These are phyloP conservation scores for Caryopteris hybrid DNA, from an alignment of 305 asterid genomes.

Conservation along the genomic window DNA sequence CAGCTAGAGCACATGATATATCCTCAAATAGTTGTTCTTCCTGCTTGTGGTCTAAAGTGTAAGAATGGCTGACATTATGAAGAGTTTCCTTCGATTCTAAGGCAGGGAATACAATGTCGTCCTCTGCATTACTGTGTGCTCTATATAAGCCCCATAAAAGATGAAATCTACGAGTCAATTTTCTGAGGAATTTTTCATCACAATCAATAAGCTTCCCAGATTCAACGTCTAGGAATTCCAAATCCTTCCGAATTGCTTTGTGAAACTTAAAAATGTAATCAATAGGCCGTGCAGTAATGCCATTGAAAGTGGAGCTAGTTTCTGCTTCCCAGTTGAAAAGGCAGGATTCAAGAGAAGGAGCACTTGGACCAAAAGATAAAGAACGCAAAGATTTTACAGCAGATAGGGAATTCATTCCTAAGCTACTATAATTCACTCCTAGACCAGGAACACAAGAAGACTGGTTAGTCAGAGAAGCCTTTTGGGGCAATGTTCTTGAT, in stretches of 20 bases:
- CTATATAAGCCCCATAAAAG: constrained; percentile 78
- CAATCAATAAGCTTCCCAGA: constrained; percentile 72
- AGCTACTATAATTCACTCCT: constrained; percentile 57
- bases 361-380: constrained; percentile 63
- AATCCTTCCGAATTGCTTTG: constrained; percentile 87
- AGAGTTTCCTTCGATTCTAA: constrained; percentile 87
- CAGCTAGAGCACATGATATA: constrained; percentile 63
- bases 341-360: constrained; percentile 76
- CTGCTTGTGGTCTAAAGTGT: constrained; percentile 85
- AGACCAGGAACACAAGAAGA: constrained; percentile 88
- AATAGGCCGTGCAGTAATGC: constrained; percentile 59
- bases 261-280: constrained; percentile 85
- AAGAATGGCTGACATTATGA: constrained; percentile 89
- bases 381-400: constrained; percentile 73
- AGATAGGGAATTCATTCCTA: constrained; percentile 54
- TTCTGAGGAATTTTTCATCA: constrained; percentile 61
- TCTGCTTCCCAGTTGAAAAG: constrained; percentile 86
- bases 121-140: constrained; percentile 96
- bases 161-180: constrained; percentile 80
- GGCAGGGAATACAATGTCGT: constrained; percentile 92
- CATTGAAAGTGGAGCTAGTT: constrained; percentile 35
- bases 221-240: constrained; percentile 77
- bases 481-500: constrained; percentile 31
- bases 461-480: constrained; percentile 38
- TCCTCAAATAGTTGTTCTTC: constrained; percentile 85